Evolutionary conservation across 2,329 filamentous ascomycete species (phyloP), one percentile per base, ranked within the genome.

Genomic region (Paecilomyces sp.): DNA sequence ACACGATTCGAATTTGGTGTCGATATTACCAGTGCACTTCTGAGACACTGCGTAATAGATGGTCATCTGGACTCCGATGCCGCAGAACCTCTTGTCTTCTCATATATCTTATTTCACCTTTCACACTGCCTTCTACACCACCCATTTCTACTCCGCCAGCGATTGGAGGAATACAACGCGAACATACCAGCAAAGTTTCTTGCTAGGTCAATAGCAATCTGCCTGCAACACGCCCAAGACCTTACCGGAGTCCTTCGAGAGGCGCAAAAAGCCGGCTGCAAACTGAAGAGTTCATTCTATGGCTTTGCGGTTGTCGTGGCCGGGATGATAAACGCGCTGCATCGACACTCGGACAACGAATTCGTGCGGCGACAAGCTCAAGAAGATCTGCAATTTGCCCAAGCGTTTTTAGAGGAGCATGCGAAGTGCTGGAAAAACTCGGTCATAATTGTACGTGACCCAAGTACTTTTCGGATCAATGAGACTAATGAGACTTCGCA

Each of bases 91-190:
- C 58, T 71, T 9, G 60, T 72, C 12, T 74, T 71, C 50, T 67
- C 73, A 3, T 68, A 70, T 30, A 66, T 68, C 1, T 57, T 75
- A 1, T 76, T 72, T 50, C 71, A 74, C 50, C 63, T 73, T 6
- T 71, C 67, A 41, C 69, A 75, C 31, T 75, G 71, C 58, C 59
- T 75, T n/a, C 61, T 76, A 2, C 67, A 74, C 59, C 74, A 76
- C 57, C 73, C 72, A 0, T 74, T 75, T 57, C 61, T 74, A 6
- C 58, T 75, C 3, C 65, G 66, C 18, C 41, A 47, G 18, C 41
- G 41, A 18, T 47, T 47, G 18, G 41, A 47, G 41, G 41, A 47
- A 15, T 47, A 47, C 5, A 47, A 47, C n/a, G 41, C 41, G 41
- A 47, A 47, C 13, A 47, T 47, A 22, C 41, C 41, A 18, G 41